Conservation (phyloP, 2,329 filamentous ascomycete genomes). For the Karstenula rhodostoma region DNA sequence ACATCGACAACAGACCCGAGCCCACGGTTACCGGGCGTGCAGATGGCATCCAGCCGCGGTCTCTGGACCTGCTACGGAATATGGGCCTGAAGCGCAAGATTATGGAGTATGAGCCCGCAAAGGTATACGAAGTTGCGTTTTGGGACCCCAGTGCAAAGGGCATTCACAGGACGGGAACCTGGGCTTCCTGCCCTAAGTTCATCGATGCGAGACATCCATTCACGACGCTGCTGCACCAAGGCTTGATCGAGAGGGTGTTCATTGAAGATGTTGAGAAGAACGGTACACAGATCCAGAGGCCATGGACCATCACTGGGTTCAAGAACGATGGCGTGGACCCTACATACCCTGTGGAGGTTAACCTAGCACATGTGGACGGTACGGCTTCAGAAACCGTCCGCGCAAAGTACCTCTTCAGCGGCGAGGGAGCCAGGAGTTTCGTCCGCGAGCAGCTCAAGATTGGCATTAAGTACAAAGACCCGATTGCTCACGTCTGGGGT, state of each 20-base stretch:
- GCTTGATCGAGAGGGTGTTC: slow-evolving; percentile 69
- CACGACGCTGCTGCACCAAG: slow-evolving; percentile 69
- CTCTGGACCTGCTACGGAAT: slow-evolving; percentile 84
- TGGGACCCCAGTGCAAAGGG: slow-evolving; percentile 66
- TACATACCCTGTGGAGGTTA: slow-evolving; percentile 82
- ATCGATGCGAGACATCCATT: slow-evolving; percentile 71
- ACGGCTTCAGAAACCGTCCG: slow-evolving; percentile 70
- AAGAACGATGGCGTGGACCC: slow-evolving; percentile 67
- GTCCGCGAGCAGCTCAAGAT: slow-evolving; percentile 71
- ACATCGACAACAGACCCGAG: slow-evolving; percentile 88
- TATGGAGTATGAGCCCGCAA: slow-evolving; percentile 86
- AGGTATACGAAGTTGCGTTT: slow-evolving; percentile 77
- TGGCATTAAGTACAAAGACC: slow-evolving; percentile 69
- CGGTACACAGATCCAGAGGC: slow-evolving; percentile 63
- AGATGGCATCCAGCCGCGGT: slow-evolving; percentile 90
- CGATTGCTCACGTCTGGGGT: slow-evolving; percentile 70
- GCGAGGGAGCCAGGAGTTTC: slow-evolving; percentile 69
- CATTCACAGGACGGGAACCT: slow-evolving; percentile 70
- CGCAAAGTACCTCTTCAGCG: slow-evolving; percentile 70
- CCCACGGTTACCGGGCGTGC: slow-evolving; percentile 87
- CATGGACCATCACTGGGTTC: slow-evolving; percentile 70
- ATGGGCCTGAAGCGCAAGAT: slow-evolving; percentile 88
- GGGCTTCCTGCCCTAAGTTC: slow-evolving; percentile 89
- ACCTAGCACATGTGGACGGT: slow-evolving; percentile 79
- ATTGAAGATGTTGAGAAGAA: slow-evolving; percentile 68